Evolutionary conservation across 176 grass and related monocot genomes (phyloP).

Genomic region (Avena sativa): DNA sequence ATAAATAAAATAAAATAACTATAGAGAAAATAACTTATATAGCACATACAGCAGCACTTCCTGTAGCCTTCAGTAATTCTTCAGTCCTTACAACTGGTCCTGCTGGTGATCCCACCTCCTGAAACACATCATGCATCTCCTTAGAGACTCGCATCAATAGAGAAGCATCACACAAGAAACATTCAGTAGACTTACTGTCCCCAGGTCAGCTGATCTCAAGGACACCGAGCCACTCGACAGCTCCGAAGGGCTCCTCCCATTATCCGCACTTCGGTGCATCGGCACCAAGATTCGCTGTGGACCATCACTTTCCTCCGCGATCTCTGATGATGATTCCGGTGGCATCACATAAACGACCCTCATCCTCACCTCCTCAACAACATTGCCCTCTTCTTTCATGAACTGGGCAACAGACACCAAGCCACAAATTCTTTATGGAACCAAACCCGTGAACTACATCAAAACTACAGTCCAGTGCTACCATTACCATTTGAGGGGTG

Average conservation of each 20-base stretch:
- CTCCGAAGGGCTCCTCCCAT: slow-evolving; percentile 50
- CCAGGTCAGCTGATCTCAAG: slow-evolving; percentile 53
- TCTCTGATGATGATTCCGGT: slow-evolving; percentile 47
- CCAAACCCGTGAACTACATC: not conserved
- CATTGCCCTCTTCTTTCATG: slow-evolving; percentile 49
- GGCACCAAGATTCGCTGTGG: slow-evolving; percentile 42
- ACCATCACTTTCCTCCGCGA: slow-evolving; percentile 52
- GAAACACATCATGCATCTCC: slow-evolving; percentile 32
- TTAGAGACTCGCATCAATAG: not conserved
- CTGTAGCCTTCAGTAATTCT: slow-evolving; percentile 30
- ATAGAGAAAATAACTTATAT: not conserved
- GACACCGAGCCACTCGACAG: slow-evolving; percentile 53
- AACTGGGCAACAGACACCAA: slow-evolving; percentile 52
- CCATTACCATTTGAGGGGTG: slow-evolving; percentile 66
- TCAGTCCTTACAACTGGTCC: slow-evolving; percentile 36
- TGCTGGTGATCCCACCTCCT: slow-evolving; percentile 48
- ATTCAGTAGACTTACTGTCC: slow-evolving; percentile 24
- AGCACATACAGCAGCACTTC: slow-evolving; percentile 48
- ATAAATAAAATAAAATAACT: not conserved
- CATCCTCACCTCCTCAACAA: slow-evolving; percentile 63
- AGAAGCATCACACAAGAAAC: slow-evolving; percentile 18
- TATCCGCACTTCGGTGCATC: slow-evolving; percentile 38
- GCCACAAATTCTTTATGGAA: slow-evolving; percentile 26
- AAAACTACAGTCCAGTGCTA: slow-evolving; percentile 31
- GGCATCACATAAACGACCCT: slow-evolving; percentile 68